These are phyloP conservation scores for Heterobasidion occidentale DNA, from an alignment of 1,284 basidiomycete genomes.

Conservation along the genomic window DNA sequence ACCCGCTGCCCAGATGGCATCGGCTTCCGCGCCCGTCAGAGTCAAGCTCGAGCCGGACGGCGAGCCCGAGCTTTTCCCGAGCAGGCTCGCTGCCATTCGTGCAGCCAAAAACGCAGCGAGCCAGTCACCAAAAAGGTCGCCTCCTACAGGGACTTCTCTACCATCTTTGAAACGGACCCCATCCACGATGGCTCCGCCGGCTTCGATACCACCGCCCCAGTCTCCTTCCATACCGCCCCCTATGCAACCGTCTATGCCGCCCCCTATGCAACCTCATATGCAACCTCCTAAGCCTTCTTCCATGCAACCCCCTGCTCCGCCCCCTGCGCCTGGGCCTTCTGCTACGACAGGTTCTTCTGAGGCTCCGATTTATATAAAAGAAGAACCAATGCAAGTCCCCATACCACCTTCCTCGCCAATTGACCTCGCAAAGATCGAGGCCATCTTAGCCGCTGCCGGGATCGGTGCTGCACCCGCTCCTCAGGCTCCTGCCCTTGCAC, in stretches of 20 bases:
- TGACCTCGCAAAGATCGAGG: not conserved
- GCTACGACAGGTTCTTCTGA: not conserved
- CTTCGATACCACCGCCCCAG: not conserved
- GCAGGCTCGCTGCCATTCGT: constrained; percentile 2
- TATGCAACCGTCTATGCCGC: not conserved
- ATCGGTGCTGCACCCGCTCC: not conserved
- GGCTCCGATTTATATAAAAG: not conserved
- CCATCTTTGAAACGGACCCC: too few species aligned
- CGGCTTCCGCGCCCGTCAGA: not conserved
- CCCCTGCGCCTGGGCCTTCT: not conserved
- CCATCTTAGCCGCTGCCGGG: not conserved
- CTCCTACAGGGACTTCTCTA: not conserved
- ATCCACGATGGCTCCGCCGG: not conserved
- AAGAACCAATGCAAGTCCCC: not conserved
- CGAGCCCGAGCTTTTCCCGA: not conserved
- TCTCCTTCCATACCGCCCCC: not conserved
- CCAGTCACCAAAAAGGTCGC: not conserved
- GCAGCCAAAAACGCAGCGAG: not conserved
- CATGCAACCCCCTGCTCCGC: not conserved
- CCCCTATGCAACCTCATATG: not conserved
- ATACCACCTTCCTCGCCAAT: not conserved
- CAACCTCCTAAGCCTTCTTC: not conserved
- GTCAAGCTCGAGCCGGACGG: not conserved
- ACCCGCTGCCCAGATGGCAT: not conserved
- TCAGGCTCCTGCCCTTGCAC: not conserved